Evolutionary conservation across 2,329 filamentous ascomycete species (phyloP), one percentile per base, ranked within the genome.

Genomic region (Fusarium sp.): DNA sequence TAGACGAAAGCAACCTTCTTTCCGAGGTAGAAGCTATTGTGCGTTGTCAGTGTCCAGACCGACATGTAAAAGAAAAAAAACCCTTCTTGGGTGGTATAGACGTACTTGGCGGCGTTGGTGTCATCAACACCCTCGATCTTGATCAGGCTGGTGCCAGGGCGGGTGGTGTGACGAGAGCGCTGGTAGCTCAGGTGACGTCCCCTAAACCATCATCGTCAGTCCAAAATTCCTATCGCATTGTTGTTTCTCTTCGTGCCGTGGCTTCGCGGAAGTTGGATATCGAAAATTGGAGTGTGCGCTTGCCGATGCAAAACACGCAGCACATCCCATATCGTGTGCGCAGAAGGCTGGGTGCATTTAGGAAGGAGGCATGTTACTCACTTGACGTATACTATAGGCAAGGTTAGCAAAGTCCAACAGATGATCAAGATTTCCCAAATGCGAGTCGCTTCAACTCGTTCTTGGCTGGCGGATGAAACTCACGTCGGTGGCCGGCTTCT

Each of bases 1-100:
- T 98, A 99, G 84, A 99, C 94, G 84, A 94, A 99, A 82, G 96
- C 96, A 82, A 98, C 90, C 87, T 94, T 94, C 92, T 99, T 99
- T 86, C 96, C 96, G 75, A 93, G 87, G 88, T 99, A 99, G 92
- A 97, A 97, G 86, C 86, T 88, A 75, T 62, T 65, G 56, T 37
- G 39, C 15, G 43, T 40, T 52, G 47, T 78, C 74, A 79, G 75
- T 68, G 70, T 56, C 35, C 39, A 53, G 49, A 46, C 57, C 17
- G 46, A 52, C 49, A 58, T 30, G 28, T 24, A 7, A 11, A 11
- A 11, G 26, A 10, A 7, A 32, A 32, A n/a, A 43, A 46, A 13
- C 22, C 26, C 32, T 50, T n/a, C 41, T 14, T 53, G 28, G 13
- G 28, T 45, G 14, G 20, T 26, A 32, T 52, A 32, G 68, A 86